A percentile compares a stretch with the other conserved stretches of the same genome.
Conservation (phyloP, 1,284 basidiomycete species). For the Salmacisia buchloeana region DNA sequence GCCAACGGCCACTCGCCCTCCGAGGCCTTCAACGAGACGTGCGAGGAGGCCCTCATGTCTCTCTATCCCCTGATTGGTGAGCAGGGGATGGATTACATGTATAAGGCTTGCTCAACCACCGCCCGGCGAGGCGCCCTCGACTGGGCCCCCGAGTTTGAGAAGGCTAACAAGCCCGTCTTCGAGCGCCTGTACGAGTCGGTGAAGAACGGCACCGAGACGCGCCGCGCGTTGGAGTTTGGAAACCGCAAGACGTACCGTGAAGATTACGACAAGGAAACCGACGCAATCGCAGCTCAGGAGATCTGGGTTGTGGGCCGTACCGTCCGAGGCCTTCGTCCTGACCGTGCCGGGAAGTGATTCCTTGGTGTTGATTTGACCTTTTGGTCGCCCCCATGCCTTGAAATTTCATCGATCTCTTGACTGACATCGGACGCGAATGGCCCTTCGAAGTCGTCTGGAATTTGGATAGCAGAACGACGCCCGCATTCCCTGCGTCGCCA, state of each 20-base stretch:
- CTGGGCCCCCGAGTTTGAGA: constrained; percentile 98
- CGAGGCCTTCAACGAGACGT: constrained; percentile 98
- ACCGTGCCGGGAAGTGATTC: constrained; percentile 13
- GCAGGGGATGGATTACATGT: constrained; percentile 99
- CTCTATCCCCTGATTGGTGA: constrained; percentile 94
- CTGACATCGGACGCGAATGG: too few species aligned
- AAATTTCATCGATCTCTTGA: too few species aligned
- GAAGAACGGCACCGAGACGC: constrained; percentile 88
- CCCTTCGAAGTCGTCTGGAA: too few species aligned
- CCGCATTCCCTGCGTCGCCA: too few species aligned
- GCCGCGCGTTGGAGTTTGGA: constrained; percentile 95
- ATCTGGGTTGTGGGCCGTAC: constrained; percentile 63
- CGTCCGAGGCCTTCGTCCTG: constrained; percentile 45
- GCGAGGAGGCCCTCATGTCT: constrained; percentile 94
- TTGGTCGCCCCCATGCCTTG: too few species aligned
- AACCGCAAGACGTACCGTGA: constrained; percentile 84
- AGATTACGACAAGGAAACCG: constrained; percentile 87
- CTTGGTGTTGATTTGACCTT: too few species aligned
- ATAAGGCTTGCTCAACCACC: constrained; percentile 86
- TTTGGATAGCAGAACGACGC: too few species aligned
- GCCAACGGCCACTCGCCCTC: constrained; percentile 96
- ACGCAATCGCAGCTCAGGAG: constrained; percentile 92
- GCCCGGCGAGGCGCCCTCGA: constrained; percentile 96
- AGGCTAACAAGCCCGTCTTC: constrained; percentile 87
- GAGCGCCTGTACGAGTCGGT: constrained; percentile 92